These are phyloP conservation scores for Colletotrichum falcatum DNA, from an alignment of 2,329 filamentous ascomycete species.

Conservation along the genomic window DNA sequence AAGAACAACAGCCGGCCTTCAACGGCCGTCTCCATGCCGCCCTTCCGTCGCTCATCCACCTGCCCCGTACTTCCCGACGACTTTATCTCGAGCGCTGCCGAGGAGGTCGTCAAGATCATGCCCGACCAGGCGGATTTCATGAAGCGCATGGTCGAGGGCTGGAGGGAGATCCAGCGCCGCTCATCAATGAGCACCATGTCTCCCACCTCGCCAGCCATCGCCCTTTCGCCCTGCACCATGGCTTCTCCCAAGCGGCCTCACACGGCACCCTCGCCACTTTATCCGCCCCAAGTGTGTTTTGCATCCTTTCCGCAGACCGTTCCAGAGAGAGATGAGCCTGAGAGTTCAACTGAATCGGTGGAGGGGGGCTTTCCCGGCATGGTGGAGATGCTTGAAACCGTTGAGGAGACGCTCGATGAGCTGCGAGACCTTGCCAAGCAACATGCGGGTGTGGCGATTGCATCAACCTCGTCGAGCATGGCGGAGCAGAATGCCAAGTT, in stretches of 20 bases:
- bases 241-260: constrained; percentile 25
- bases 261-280: constrained; percentile 21
- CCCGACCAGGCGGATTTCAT: constrained; percentile 37
- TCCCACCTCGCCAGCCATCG: background rate
- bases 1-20: constrained; percentile 16
- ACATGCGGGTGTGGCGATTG: constrained; percentile 18
- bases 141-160: constrained; percentile 37
- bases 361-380: background rate
- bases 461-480: background rate
- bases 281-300: constrained; percentile 26
- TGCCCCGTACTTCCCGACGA: constrained; percentile 30
- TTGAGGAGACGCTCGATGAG: constrained; percentile 29
- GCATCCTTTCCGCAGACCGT: constrained; percentile 32
- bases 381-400: constrained; percentile 12
- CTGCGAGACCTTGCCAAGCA: constrained; percentile 29
- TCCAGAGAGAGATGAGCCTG: constrained; percentile 21
- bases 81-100: constrained; percentile 32
- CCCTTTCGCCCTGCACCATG: background rate
- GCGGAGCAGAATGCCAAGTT: constrained; percentile 17
- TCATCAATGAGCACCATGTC: constrained; percentile 19
- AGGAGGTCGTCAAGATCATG: constrained; percentile 38
- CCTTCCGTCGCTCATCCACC: constrained; percentile 30
- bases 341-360: constrained; percentile 21
- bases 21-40: constrained; percentile 25
- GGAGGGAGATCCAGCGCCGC: constrained; percentile 34